Conservation (phyloP, 768 basidiomycete species). For the Roridomyces roridus region DNA sequence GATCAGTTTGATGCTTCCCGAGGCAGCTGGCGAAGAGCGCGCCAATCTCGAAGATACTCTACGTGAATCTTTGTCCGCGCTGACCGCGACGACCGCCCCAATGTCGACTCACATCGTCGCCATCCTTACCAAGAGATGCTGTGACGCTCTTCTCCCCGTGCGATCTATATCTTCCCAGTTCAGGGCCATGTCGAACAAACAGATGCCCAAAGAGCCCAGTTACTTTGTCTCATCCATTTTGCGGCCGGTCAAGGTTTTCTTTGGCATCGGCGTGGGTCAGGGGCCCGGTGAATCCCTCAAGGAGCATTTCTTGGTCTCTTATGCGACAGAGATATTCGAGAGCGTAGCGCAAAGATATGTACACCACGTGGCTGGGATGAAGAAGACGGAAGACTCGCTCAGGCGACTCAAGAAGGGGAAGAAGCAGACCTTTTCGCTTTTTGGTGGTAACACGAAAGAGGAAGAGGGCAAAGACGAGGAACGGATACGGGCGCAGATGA, state of each 20-base stretch:
- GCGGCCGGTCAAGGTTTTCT: conserved; percentile 79
- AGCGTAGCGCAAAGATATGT: conserved; percentile 80
- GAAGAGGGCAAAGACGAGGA: conserved; percentile 88
- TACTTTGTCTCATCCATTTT: conserved; percentile 86
- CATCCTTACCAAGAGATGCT: conserved; percentile 81
- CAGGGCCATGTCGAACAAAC: conserved; percentile 81
- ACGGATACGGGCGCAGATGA: conserved; percentile 83
- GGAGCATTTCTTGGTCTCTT: conserved; percentile 54
- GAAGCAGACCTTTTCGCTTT: conserved; percentile 79
- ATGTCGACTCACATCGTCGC: conserved; percentile 68
- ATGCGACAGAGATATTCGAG: conserved; percentile 72
- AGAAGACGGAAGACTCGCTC: conserved; percentile 91
- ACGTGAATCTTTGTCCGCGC: conserved; percentile 50
- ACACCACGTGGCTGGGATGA: conserved; percentile 79
- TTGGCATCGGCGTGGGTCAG: conserved; percentile 62
- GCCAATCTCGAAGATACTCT: conserved; percentile 63
- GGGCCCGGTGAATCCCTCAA: conserved; percentile 67
- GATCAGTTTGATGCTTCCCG: conserved; percentile 67
- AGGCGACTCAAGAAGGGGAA: conserved; percentile 88
- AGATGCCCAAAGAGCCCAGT: conserved; percentile 78
- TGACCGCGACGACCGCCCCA: conserved; percentile 60
- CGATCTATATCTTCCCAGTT: conserved; percentile 91
- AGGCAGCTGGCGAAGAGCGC: conserved; percentile 38
- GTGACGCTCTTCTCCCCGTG: conserved; percentile 84
- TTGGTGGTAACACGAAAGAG: conserved; percentile 57